A percentile compares a stretch with the other conserved stretches of the same genome.
phyloP scores from a whole-genome alignment of 345 rosid species.

The rapeseed (Brassica napus) region DNA sequence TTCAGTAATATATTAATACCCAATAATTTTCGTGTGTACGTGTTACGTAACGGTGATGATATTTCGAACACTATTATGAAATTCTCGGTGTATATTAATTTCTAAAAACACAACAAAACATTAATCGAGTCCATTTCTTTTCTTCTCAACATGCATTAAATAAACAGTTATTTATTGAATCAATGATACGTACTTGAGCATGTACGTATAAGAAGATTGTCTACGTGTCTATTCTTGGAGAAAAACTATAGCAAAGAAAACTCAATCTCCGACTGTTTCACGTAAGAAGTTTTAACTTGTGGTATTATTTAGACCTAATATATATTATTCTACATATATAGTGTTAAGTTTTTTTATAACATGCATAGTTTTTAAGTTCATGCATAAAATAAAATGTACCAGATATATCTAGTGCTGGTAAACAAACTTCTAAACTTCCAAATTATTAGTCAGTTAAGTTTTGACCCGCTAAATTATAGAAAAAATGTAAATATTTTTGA shows the following conservation, averaged over 20 bases:
- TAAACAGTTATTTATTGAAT: neutral
- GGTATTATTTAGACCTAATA: neutral
- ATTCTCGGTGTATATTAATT: neutral
- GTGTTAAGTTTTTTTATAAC: neutral
- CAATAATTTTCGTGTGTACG: neutral
- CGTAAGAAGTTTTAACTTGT: neutral
- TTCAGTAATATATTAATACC: neutral
- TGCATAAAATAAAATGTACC: too few relatives aligned
- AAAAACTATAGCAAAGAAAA: neutral
- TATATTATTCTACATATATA: neutral
- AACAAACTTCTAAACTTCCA: too few relatives aligned
- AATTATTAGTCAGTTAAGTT: too few relatives aligned
- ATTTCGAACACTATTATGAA: neutral
- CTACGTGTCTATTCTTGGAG: neutral
- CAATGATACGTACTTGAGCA: neutral
- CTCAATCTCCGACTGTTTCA: neutral
- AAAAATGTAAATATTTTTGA: too few relatives aligned
- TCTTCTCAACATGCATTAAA: neutral
- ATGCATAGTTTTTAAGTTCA: neutral
- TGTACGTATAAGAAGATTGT: neutral
- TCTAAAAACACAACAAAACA: neutral
- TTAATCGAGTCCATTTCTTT: neutral
- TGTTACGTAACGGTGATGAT: neutral
- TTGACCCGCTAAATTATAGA: too few relatives aligned
- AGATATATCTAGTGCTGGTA: too few relatives aligned